Conservation (phyloP, 495 filamentous ascomycete species). For the Hyaloscypha variabilis region DNA sequence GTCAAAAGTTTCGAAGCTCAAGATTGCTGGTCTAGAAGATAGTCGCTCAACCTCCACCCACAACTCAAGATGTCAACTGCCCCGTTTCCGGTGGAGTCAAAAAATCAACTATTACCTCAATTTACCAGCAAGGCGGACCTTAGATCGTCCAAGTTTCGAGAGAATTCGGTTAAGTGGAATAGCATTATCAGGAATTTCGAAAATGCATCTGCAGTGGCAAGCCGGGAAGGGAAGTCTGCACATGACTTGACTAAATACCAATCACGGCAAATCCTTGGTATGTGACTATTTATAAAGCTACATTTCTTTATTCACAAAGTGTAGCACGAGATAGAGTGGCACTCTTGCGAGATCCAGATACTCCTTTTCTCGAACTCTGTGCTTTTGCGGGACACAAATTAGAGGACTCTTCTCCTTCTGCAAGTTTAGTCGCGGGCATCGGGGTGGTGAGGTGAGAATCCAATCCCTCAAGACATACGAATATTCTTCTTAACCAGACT, state of each 20-base stretch:
- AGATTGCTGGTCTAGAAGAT: too few species aligned
- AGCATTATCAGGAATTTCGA: background rate
- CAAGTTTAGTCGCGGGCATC: slow-evolving; percentile 18
- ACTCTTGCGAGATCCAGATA: slow-evolving; percentile 9
- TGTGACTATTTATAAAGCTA: background rate
- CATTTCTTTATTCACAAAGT: background rate
- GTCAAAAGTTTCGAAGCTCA: background rate
- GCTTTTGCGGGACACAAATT: slow-evolving; percentile 17
- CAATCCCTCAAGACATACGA: background rate
- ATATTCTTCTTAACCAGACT: background rate
- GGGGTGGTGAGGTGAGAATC: slow-evolving; percentile 17
- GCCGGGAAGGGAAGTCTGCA: slow-evolving; percentile 1
- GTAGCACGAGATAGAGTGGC: slow-evolving; percentile 22
- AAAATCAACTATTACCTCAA: background rate
- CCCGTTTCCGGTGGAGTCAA: background rate
- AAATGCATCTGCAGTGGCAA: slow-evolving; percentile 2
- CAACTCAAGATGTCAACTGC: background rate
- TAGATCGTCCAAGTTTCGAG: slow-evolving; percentile 1
- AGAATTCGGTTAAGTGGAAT: slow-evolving; percentile 9
- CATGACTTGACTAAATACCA: background rate
- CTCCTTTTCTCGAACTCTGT: slow-evolving; percentile 21
- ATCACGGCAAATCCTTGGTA: slow-evolving; percentile 12
- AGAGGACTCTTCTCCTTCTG: slow-evolving; percentile 21
- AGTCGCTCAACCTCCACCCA: background rate
- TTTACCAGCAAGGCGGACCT: background rate